Percentiles rank a stretch among this genome's conserved stretches.
phyloP scores from a whole-genome alignment of 2,329 filamentous ascomycete genomes.

The Talaromyces rugulosus region DNA sequence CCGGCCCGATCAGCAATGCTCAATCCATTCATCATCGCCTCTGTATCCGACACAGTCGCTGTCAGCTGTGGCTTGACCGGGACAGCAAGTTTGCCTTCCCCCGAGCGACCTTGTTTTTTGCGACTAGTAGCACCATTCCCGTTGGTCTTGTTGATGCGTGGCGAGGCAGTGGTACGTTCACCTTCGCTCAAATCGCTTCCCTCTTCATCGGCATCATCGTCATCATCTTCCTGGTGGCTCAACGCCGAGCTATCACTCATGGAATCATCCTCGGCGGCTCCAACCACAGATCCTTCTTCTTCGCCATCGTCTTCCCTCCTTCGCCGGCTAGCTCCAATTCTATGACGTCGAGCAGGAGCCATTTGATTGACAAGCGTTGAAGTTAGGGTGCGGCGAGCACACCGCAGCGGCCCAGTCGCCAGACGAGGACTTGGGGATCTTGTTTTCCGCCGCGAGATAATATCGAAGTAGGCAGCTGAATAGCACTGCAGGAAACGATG shows the following conservation, averaged over 20 bases:
- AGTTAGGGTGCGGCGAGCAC: not conserved
- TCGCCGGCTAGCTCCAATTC: slow-evolving; percentile 43
- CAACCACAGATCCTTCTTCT: slow-evolving; percentile 47
- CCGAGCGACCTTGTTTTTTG: slow-evolving; percentile 19
- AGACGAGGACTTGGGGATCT: slow-evolving; percentile 4
- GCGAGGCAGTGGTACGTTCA: slow-evolving; percentile 33
- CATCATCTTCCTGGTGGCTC: slow-evolving; percentile 54
- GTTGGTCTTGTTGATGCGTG: slow-evolving; percentile 19
- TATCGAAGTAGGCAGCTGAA: not conserved
- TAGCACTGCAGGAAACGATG: not conserved
- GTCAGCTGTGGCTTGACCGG: slow-evolving; percentile 29
- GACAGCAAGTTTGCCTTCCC: slow-evolving; percentile 33
- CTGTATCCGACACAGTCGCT: slow-evolving; percentile 51
- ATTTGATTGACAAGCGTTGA: slow-evolving; percentile 23
- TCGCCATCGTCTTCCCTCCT: slow-evolving; percentile 47
- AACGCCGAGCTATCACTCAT: slow-evolving; percentile 58
- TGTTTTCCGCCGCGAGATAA: not conserved
- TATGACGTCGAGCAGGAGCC: slow-evolving; percentile 39
- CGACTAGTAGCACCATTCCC: slow-evolving; percentile 22
- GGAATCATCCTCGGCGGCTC: slow-evolving; percentile 56
- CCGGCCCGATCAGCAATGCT: slow-evolving; percentile 40
- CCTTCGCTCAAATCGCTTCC: slow-evolving; percentile 55
- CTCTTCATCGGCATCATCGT: slow-evolving; percentile 56
- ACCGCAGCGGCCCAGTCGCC: slow-evolving; percentile 11
- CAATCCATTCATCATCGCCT: slow-evolving; percentile 59